Base-by-base conservation (phyloP, 2,329 filamentous ascomycete species). In the Claviceps digitariae region DNA sequence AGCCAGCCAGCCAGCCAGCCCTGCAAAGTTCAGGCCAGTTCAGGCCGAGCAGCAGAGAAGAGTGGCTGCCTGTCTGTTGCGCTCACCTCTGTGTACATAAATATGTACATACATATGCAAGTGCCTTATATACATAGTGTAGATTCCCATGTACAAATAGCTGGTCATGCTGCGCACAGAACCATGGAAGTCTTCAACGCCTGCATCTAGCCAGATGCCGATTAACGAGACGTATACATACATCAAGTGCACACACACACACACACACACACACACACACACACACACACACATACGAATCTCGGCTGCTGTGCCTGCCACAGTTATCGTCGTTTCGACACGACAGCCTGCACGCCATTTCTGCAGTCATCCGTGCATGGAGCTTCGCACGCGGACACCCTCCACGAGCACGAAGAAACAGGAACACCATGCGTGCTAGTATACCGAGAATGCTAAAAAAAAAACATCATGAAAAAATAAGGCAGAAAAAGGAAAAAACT, bases 281-380 rank as follows among this genome's bases (percentile, higher is more conserved):
- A n/a, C n/a, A n/a, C n/a, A n/a, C n/a, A n/a, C n/a, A n/a, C 34
- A 48, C 6, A 13, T 21, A 3, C 21, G 25, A 20, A 43, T 2
- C 17, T 8, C 10, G 13, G 34, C 31, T 7, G 38, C 15, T 34
- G n/a, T 48, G 21, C 27, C n/a, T 29, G 13, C 15, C 2, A 40
- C 20, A 36, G 27, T 38, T 15, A 23, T 21, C n/a, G 12, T 49
- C 10, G 21, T 17, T 1, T 27, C 13, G 25, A 29, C 8, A 17
- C 25, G 31, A 48, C n/a, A 38, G 15, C 12, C 48, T 54, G 52
- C 48, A 51, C 44, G 44, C 36, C 48, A 43, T 54, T 29, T 25
- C 21, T 54, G 34, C 52, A 51, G 48, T 54, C 41, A 36, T 25
- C 48, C 48, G 34, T 29, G 45, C 52, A 25, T 46, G 40, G 25